Evolutionary conservation across 2,329 filamentous ascomycete species (phyloP).

Genomic region (Sordariomycetes sp.): DNA sequence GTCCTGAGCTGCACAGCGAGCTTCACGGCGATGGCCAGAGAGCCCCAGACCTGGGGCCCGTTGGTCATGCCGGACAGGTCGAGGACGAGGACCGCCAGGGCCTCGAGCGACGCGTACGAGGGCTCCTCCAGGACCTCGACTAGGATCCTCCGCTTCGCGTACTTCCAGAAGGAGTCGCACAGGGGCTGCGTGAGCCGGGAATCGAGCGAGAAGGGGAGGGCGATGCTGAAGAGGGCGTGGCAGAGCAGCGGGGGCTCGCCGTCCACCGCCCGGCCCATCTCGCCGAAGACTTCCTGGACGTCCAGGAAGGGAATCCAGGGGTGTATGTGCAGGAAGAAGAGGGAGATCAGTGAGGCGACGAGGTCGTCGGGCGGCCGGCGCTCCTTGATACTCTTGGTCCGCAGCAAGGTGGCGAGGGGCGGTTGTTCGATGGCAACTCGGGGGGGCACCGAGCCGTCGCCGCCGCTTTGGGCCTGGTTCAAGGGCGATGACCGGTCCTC

Average conservation of each 20-base stretch:
- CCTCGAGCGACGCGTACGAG: conserved; percentile 5
- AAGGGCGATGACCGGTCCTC: too few species aligned
- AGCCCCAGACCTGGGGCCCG: conserved; percentile 6
- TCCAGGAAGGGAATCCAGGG: conserved; percentile 7
- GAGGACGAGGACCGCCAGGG: conserved; percentile 3
- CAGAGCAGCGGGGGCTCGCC: conserved; percentile 2
- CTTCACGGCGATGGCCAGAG: conserved; percentile 4
- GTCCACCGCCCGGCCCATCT: background rate
- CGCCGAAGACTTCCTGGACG: conserved; percentile 1
- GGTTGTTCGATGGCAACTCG: background rate
- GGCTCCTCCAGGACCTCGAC: conserved; percentile 7
- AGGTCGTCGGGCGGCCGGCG: conserved; percentile 3
- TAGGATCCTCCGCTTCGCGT: conserved; percentile 4
- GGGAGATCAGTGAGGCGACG: background rate
- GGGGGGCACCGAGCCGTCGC: too few species aligned
- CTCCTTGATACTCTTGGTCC: conserved; percentile 1
- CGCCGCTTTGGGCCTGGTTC: too few species aligned
- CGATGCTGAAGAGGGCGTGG: conserved; percentile 4
- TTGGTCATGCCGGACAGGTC: conserved; percentile 8
- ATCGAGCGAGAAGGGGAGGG: conserved; percentile 4
- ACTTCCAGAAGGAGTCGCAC: conserved; percentile 7
- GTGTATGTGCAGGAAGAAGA: conserved; percentile 6
- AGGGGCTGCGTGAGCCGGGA: background rate
- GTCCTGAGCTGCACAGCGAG: conserved; percentile 4
- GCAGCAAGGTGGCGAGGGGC: background rate